Evolutionary conservation across 192 early-diverging fungal species (phyloP), one percentile per base, ranked within the genome.

Genomic region (Coemansia sp.): DNA sequence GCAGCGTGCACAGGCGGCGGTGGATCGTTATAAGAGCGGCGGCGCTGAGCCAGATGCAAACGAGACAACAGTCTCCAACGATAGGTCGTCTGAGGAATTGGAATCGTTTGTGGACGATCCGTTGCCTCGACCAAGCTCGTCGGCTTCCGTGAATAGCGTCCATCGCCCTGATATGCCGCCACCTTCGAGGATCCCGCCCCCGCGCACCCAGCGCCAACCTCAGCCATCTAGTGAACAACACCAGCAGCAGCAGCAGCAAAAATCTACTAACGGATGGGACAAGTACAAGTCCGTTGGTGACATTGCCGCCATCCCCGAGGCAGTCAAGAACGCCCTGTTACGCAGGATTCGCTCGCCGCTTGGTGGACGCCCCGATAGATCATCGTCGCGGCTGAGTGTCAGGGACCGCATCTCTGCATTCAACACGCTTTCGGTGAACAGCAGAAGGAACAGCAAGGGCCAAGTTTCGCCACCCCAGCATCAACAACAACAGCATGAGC

Each of bases 371-470:
- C 62, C 66, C 1, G 77, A 80, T 54, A 55, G 43, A n/a, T 52
- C 65, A n/a, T 25, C 72, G 38, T 62, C 62, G 17, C 17, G 59
- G 14, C 23, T 56, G 15, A 80, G 77, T 13, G 77, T 80, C n/a
- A 43, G 72, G 10, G 77, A 80, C 23, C 65, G 73, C 7, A 74
- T 80, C 22, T 57, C 68, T 23, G 77, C 77, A 19, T 80, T 74
- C 48, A 71, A 80, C 46, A 63, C 50, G 1, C 41, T 79, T n/a
- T 46, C 67, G 9, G 60, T 73, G 6, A 57, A 57, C 17, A 36
- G 55, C 29, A 57, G 34, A 17, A 59, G 34, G 2, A 59, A 52
- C 23, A 60, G 35, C 53, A 43, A 52, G 11, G 11, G 13, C 33
- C 25, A 22, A 13, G 50, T 38, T 6, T 13, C 36, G 50, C 54